phyloP scores from a whole-genome alignment of 2,329 filamentous ascomycete genomes.

The Zymoseptoria brevis region DNA sequence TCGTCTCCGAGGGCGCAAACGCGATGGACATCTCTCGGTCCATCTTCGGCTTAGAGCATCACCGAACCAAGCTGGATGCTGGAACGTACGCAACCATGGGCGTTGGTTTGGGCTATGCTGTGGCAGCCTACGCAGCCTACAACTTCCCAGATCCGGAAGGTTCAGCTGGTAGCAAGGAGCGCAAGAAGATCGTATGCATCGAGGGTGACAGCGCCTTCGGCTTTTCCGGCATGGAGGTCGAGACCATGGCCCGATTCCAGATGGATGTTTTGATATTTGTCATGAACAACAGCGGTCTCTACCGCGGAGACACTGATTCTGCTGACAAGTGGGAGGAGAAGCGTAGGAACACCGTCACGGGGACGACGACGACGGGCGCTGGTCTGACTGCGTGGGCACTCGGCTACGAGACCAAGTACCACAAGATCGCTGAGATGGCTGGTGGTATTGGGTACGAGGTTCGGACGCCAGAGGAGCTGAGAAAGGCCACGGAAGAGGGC shows the following conservation, averaged over 20 bases:
- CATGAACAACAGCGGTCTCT: conserved; percentile 44
- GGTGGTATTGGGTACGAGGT: conserved; percentile 48
- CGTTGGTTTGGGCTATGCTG: conserved; percentile 49
- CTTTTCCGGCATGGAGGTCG: conserved; percentile 48
- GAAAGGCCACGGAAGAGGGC: conserved; percentile 43
- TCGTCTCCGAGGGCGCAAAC: conserved; percentile 52
- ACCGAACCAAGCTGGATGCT: conserved; percentile 49
- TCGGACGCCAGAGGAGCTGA: conserved; percentile 45
- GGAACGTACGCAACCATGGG: conserved; percentile 55
- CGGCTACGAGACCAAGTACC: conserved; percentile 48
- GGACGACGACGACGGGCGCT: conserved; percentile 30
- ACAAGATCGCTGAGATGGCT: conserved; percentile 48
- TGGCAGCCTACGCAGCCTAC: conserved; percentile 50
- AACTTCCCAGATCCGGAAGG: conserved; percentile 37
- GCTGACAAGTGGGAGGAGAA: conserved; percentile 38
- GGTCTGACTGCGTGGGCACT: conserved; percentile 41
- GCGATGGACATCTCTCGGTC: conserved; percentile 55
- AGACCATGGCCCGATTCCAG: conserved; percentile 48
- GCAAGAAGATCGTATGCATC: conserved; percentile 48
- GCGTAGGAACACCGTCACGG: conserved; percentile 34
- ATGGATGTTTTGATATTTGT: conserved; percentile 38
- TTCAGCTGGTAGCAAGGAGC: conserved; percentile 19
- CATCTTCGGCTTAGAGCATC: conserved; percentile 47
- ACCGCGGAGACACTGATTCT: conserved; percentile 31
- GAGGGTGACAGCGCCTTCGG: conserved; percentile 51